A percentile compares a stretch with the other conserved stretches of the same genome.
Conservation (phyloP, 2,329 filamentous ascomycete genomes). For the Rhynchosporium agropyri region DNA sequence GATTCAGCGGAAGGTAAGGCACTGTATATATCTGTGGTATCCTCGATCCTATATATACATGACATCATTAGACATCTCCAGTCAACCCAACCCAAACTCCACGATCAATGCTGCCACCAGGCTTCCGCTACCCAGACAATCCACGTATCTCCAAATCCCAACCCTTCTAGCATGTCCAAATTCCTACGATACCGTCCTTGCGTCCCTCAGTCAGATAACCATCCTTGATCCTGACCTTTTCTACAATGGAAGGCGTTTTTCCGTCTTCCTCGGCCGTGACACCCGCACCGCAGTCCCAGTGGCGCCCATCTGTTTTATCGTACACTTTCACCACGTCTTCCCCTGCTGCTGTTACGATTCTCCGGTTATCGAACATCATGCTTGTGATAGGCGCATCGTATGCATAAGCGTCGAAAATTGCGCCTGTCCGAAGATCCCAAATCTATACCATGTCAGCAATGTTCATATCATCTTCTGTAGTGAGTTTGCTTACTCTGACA, state of each 20-base stretch:
- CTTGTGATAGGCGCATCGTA: slow-evolving; percentile 90
- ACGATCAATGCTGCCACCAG: slow-evolving; percentile 5
- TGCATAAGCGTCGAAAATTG: slow-evolving; percentile 93
- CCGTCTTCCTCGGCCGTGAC: slow-evolving; percentile 68
- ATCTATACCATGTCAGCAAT: slow-evolving; percentile 63
- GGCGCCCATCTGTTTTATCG: slow-evolving; percentile 92
- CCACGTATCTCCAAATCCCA: slow-evolving; percentile 6
- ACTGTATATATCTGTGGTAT: slow-evolving; percentile 25
- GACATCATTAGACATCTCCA: slow-evolving; percentile 13
- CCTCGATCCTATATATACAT: slow-evolving; percentile 29
- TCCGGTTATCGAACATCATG: slow-evolving; percentile 94
- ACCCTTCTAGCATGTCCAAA: slow-evolving; percentile 73
- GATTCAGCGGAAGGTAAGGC: not conserved
- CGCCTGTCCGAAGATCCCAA: slow-evolving; percentile 96
- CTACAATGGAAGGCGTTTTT: slow-evolving; percentile 69
- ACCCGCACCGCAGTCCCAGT: slow-evolving; percentile 95
- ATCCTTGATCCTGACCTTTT: slow-evolving; percentile 87
- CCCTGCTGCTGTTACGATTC: slow-evolving; percentile 87
- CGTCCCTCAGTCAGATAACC: slow-evolving; percentile 92
- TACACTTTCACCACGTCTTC: slow-evolving; percentile 97
- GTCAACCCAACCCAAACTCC: slow-evolving; percentile 14
- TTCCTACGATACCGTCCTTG: slow-evolving; percentile 82
- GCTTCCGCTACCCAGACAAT: not conserved
- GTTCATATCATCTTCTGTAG: not conserved
- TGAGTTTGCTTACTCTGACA: slow-evolving; percentile 72